Base-by-base conservation (phyloP, 179 eudicot genomes). In the Spergularia azorica region DNA sequence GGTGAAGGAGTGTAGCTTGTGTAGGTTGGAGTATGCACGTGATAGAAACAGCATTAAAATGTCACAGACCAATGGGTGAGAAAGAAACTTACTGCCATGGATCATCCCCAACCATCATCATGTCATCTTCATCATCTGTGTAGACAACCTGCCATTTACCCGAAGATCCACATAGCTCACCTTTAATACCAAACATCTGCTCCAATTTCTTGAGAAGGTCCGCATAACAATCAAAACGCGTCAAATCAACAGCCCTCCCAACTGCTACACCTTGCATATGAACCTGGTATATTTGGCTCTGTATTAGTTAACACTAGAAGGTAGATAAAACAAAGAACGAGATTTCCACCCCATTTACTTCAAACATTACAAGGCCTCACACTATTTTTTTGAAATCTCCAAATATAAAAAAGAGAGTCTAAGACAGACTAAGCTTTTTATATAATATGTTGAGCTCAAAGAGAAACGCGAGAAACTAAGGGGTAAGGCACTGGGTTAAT, bases 71-170 rank as follows among this genome's bases (percentile, higher is more conserved):
- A n/a, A 69, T 3, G 63, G 52, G 20, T 43, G 63, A 38, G 39
- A 26, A 46, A 84, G 50, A 26, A 78, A 78, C 91, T 90, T 85
- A 94, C 98, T 87, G 86, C 98, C 98, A 95, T 71, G 98, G 98
- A 82, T 95, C 98, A 84, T 95, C 98, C 51, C 98, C 98, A 60
- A 95, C 98, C 96, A 95, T 89, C 98, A 95, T 95, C 88, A 85
- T 89, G 84, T 95, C 98, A 78, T 87, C 91, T 83, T 94, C 98
- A 52, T 88, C 88, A 83, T 94, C 98, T 2, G 98, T 90, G 81
- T 87, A 94, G 72, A 95, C 96, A 68, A 95, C 93, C 72, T 95
- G 89, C 98, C 98, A 95, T 84, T 89, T 91, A 77, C 88, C 91
- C 9, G 83, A 73, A 32, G 90, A 78, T 48, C 91, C 90, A 67